phyloP scores from a whole-genome alignment of 2,329 filamentous ascomycete species.

The Emergomyces africanus region DNA sequence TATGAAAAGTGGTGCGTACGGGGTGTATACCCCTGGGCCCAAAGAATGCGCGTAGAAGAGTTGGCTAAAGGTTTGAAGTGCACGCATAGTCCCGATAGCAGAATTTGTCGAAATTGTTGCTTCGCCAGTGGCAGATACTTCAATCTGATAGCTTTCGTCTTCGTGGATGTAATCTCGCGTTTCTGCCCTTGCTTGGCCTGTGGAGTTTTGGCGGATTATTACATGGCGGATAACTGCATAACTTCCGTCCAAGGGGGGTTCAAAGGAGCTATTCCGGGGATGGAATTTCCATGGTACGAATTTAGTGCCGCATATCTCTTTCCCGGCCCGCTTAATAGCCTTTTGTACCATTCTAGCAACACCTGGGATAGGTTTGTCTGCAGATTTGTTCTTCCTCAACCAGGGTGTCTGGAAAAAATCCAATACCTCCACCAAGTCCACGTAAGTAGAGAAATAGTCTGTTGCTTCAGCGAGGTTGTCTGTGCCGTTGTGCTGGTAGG shows the following conservation, averaged over 20 bases:
- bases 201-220: slow-evolving; percentile 11
- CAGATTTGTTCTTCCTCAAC: neutral
- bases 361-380: slow-evolving; percentile 1
- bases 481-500: neutral
- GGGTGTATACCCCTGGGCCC: slow-evolving; percentile 45
- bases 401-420: neutral
- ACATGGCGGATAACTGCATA: slow-evolving; percentile 12
- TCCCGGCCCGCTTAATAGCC: slow-evolving; percentile 12
- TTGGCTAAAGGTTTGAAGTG: slow-evolving; percentile 18
- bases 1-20: slow-evolving; percentile 56
- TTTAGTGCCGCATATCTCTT: slow-evolving; percentile 11
- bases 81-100: slow-evolving; percentile 16
- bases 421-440: neutral
- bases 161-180: slow-evolving; percentile 10
- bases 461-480: neutral
- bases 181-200: neutral
- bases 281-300: slow-evolving; percentile 22
- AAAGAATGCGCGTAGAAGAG: slow-evolving; percentile 18
- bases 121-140: slow-evolving; percentile 11
- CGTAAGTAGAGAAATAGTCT: slow-evolving; percentile 1
- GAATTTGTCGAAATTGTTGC: slow-evolving; percentile 13
- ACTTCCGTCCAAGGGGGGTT: slow-evolving; percentile 8
- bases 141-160: slow-evolving; percentile 17
- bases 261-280: slow-evolving; percentile 14
- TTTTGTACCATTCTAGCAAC: slow-evolving; percentile 11